Evolutionary conservation across 2,329 filamentous ascomycete species (phyloP), one percentile per base, ranked within the genome.

Genomic region (Sporothrix luriei): DNA sequence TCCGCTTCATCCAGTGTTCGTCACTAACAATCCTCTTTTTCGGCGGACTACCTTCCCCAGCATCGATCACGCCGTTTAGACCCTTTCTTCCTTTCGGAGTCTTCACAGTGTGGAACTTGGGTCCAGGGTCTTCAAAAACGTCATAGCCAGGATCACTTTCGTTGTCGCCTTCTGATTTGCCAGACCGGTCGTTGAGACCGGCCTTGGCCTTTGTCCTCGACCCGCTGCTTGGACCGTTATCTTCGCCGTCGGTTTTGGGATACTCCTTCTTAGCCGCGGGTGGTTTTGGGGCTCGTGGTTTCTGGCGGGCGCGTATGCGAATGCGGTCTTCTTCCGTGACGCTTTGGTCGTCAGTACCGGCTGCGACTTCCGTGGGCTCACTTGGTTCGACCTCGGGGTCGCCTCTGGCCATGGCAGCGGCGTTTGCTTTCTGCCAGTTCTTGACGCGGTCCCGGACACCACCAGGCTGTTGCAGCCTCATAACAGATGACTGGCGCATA

Each of bases 11-110:
- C 91, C 94, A 98, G 80, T 97, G 92, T 68, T 91, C 91, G 80
- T 98, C 94, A 78, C 94, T 97, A 72, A 97, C 88, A 68, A 98
- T 92, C 73, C 94, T 88, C 84, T 97, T 97, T 80, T 92, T 93
- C 19, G 94, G 94, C 59, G 92, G 87, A 65, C 83, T 79, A 67
- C 77, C 80, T 84, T 74, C 80, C 82, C 76, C 77, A 82, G 14
- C 16, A 26, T 46, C 21, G 4, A 13, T 4, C 71, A 78, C 40
- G 9, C 38, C 78, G 75, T 54, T 76, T 73, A 67, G 76, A 71
- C 64, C 79, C 78, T 43, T 68, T 38, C 46, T 71, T 68, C 26
- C 24, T 16, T 69, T 70, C 1, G 70, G 66, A n/a, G 57, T 26
- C 13, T 68, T 65, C n/a, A 68, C 65, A 11, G 65, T 66, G 61